Percentiles rank a stretch among this genome's conserved stretches.
These are phyloP conservation scores for Auricularia sp. DNA, from an alignment of 768 basidiomycete genomes.

Conservation along the genomic window DNA sequence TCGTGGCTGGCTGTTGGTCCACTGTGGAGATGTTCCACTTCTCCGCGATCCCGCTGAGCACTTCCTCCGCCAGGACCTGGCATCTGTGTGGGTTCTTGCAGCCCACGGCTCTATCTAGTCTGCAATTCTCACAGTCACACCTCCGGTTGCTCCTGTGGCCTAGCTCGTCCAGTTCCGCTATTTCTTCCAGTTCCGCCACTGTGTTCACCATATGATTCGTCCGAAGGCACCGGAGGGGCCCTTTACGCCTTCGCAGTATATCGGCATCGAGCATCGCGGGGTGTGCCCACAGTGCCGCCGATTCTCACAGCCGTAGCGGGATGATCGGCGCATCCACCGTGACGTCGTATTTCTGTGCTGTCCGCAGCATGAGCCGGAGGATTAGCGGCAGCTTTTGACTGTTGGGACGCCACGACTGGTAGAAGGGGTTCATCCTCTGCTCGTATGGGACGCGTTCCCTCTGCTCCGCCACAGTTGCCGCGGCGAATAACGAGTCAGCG, in stretches of 20 bases:
- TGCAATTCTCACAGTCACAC: not conserved
- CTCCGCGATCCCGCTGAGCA: not conserved
- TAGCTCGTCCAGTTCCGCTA: too few relatives aligned
- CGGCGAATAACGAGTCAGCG: constrained; percentile 12
- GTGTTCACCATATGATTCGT: not conserved
- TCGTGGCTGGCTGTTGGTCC: not conserved
- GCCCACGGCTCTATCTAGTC: not conserved
- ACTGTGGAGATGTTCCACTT: not conserved
- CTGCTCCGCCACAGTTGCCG: not conserved
- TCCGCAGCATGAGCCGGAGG: not conserved
- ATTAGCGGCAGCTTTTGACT: not conserved
- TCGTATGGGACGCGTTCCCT: too few relatives aligned
- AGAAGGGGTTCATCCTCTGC: not conserved
- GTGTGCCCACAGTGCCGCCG: not conserved
- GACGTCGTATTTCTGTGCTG: not conserved
- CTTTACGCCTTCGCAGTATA: not conserved
- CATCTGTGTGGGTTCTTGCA: not conserved
- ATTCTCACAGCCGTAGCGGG: too few relatives aligned
- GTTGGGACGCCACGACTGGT: not conserved
- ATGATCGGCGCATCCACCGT: not conserved
- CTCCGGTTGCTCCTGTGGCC: not conserved
- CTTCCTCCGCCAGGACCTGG: not conserved
- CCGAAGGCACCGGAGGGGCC: not conserved
- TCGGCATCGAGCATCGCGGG: not conserved
- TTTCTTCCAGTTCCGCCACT: not conserved